phyloP scores from a whole-genome alignment of 148 eudicot species.

The Cornus controversa region DNA sequence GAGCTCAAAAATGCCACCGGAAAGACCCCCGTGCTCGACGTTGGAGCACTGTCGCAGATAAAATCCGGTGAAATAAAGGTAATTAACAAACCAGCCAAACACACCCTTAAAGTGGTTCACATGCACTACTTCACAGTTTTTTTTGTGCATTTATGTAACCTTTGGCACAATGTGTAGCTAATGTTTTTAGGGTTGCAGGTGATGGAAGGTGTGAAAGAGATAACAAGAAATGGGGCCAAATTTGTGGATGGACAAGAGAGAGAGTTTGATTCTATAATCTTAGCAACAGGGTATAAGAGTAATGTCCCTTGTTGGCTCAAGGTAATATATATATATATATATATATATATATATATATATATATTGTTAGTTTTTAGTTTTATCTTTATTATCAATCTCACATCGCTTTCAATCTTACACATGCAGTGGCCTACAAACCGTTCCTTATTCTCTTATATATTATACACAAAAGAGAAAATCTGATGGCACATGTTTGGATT shows the following conservation, averaged over 20 bases:
- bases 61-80: constrained; percentile 69
- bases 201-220: constrained; percentile 71
- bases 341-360: too few relatives aligned
- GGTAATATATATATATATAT: constrained; percentile 27
- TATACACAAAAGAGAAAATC: constrained; percentile 41
- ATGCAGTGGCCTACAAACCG: constrained; percentile 52
- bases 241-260: constrained; percentile 72
- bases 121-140: neutral
- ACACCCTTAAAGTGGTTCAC: neutral
- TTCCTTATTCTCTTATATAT: constrained; percentile 22
- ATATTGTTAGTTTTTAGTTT: neutral
- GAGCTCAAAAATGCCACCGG: constrained; percentile 74
- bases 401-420: constrained; percentile 57
- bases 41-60: constrained; percentile 62
- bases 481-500: constrained; percentile 54
- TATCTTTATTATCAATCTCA: constrained; percentile 42
- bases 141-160: too few relatives aligned
- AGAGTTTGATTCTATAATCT: constrained; percentile 73
- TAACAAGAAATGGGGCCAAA: constrained; percentile 76
- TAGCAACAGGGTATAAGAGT: constrained; percentile 88
- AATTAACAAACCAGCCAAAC: constrained; percentile 9
- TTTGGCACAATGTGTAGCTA: constrained; percentile 6
- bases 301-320: constrained; percentile 86
- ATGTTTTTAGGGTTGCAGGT: constrained; percentile 41
- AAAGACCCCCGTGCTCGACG: constrained; percentile 79